These are phyloP conservation scores for Apiotrichum brassicae DNA, from an alignment of 1,284 basidiomycete species.

Conservation along the genomic window DNA sequence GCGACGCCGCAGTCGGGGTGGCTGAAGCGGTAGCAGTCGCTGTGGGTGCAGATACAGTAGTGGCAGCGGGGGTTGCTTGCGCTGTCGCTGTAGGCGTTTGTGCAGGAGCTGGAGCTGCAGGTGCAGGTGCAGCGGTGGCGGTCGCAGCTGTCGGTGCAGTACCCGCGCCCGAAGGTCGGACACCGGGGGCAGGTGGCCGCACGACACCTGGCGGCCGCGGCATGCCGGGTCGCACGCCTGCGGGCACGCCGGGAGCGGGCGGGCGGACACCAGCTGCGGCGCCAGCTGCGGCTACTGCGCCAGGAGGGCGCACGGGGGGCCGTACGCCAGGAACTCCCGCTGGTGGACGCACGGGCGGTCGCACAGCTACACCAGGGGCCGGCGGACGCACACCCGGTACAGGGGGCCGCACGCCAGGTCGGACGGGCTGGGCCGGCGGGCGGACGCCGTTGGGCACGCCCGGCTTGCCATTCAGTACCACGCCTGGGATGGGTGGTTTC, in stretches of 20 bases:
- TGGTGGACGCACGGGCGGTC: neutral
- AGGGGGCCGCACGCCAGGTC: neutral
- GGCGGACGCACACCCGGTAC: constrained; percentile 6
- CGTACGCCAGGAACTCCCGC: neutral
- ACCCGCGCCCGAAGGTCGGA: constrained; percentile 2
- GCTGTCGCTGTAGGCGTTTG: neutral
- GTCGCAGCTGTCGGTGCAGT: neutral
- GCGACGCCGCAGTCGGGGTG: neutral
- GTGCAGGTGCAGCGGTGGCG: neutral
- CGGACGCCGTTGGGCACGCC: constrained; percentile 3
- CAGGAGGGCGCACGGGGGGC: neutral
- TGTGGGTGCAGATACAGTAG: neutral
- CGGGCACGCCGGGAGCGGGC: neutral
- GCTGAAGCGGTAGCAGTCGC: neutral
- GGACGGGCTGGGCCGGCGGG: neutral
- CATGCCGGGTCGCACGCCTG: constrained; percentile 6
- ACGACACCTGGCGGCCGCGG: constrained; percentile 21
- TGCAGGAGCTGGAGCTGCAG: neutral
- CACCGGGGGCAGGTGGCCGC: constrained; percentile 21
- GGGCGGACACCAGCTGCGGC: neutral
- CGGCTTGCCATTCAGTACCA: constrained; percentile 6
- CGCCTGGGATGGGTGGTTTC: constrained; percentile 8
- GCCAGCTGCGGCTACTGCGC: neutral
- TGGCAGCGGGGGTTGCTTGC: neutral
- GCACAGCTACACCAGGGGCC: neutral